phyloP scores from a whole-genome alignment of 768 basidiomycete genomes.

The Mycena alexandri region DNA sequence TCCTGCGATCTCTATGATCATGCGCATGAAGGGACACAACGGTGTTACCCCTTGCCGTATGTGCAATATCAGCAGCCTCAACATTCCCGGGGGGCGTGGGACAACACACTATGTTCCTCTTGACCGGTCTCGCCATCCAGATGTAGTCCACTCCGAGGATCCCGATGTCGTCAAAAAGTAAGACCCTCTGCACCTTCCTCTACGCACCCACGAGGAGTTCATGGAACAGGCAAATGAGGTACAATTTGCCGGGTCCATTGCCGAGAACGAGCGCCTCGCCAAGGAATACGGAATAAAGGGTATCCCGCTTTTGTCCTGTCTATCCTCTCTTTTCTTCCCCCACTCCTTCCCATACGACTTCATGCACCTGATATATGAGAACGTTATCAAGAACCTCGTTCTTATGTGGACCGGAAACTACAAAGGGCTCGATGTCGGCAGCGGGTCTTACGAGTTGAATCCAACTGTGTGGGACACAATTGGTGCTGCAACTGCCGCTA shows the following conservation, averaged over 20 bases:
- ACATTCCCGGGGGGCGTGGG: background rate
- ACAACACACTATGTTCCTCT: constrained; percentile 42
- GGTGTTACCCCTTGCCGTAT: constrained; percentile 49
- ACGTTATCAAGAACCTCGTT: constrained; percentile 50
- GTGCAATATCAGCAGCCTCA: constrained; percentile 51
- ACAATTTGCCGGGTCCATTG: constrained; percentile 31
- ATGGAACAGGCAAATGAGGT: constrained; percentile 38
- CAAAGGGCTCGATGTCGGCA: too few relatives aligned
- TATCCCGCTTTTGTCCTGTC: constrained; percentile 46
- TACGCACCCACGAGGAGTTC: too few relatives aligned
- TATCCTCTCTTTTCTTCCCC: constrained; percentile 33
- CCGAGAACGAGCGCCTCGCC: constrained; percentile 36
- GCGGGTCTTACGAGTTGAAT: too few relatives aligned
- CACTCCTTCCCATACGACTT: constrained; percentile 40
- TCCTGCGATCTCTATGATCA: constrained; percentile 41
- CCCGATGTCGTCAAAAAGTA: too few relatives aligned
- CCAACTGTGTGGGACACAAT: too few relatives aligned
- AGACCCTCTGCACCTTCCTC: too few relatives aligned
- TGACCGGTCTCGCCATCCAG: constrained; percentile 23
- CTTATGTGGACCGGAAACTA: too few relatives aligned
- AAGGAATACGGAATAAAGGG: constrained; percentile 51
- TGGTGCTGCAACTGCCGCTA: too few relatives aligned
- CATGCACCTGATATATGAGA: constrained; percentile 58
- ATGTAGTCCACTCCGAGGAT: too few relatives aligned
- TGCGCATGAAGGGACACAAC: constrained; percentile 56